Evolutionary conservation across 495 filamentous ascomycete species (phyloP).

Genomic region (Parmelia sp.): DNA sequence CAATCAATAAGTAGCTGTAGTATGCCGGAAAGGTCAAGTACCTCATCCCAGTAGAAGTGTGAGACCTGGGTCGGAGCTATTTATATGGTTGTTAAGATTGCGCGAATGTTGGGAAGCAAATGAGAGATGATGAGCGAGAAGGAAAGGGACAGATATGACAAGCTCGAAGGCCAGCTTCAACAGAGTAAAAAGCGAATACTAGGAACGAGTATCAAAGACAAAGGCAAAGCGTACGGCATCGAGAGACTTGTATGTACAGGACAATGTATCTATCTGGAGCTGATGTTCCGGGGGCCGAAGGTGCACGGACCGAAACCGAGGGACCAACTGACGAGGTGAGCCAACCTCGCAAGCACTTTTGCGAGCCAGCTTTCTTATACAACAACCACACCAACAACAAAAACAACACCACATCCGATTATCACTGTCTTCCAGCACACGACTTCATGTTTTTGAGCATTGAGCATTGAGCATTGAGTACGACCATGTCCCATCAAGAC

Average conservation of each 20-base stretch:
- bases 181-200: background rate
- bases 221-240: slow-evolving; percentile 3
- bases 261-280: background rate
- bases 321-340: no score
- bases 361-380: no score
- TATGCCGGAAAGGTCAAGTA: background rate
- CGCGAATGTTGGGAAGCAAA: background rate
- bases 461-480: no score
- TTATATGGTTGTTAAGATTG: slow-evolving; percentile 1
- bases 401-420: background rate
- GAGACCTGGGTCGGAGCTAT: slow-evolving; percentile 11
- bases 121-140: background rate
- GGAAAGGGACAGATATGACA: background rate
- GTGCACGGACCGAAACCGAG: slow-evolving; percentile 7
- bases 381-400: no score
- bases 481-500: slow-evolving; percentile 31
- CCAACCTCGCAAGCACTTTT: no score
- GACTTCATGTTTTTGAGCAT: no score
- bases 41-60: slow-evolving; percentile 18
- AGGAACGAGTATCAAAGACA: background rate
- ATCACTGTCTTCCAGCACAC: background rate
- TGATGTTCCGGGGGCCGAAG: background rate
- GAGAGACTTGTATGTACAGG: no score
- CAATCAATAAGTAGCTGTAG: background rate
- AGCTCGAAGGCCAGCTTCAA: slow-evolving; percentile 8